Conservation (phyloP, 1,139 yeast genomes). For the Hyphopichia wangnamkhiaoensis region DNA sequence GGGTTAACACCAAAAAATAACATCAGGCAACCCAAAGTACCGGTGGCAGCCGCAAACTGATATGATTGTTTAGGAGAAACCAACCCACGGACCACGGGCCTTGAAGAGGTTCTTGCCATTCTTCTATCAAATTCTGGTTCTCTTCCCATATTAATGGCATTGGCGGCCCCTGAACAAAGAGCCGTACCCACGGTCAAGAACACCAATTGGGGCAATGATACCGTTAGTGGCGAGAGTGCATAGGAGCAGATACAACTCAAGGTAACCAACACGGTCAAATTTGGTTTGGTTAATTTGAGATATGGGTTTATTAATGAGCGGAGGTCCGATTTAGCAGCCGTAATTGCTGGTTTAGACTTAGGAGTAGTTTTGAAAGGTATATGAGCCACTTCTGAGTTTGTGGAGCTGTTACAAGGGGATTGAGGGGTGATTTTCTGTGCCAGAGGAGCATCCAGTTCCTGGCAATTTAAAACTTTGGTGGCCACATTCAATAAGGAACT, state of each 20-base stretch:
- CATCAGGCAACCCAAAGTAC: conserved; percentile 67
- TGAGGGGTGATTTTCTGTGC: conserved; percentile 18
- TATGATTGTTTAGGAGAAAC: conserved; percentile 78
- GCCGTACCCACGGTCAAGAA: conserved; percentile 84
- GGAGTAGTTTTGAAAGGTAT: conserved; percentile 64
- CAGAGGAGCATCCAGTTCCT: conserved; percentile 33
- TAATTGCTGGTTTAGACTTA: conserved; percentile 13
- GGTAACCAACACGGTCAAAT: conserved; percentile 83
- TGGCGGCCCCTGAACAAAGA: conserved; percentile 89
- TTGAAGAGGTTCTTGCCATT: conserved; percentile 84
- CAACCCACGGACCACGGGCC: conserved; percentile 90
- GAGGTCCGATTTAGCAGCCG: conserved; percentile 15
- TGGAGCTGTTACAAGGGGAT: not conserved
- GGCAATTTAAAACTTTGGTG: conserved; percentile 40
- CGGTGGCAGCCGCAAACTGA: conserved; percentile 73
- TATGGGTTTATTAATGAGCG: conserved; percentile 55
- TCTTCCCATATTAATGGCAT: conserved; percentile 95
- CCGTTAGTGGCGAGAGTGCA: conserved; percentile 84
- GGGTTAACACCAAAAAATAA: conserved; percentile 83
- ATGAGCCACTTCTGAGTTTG: conserved; percentile 16
- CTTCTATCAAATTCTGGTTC: conserved; percentile 87
- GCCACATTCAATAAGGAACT: conserved; percentile 28
- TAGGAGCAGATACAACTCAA: conserved; percentile 91
- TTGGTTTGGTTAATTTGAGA: conserved; percentile 82
- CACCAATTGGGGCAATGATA: conserved; percentile 66